Evolutionary conservation across 495 filamentous ascomycete genomes (phyloP), one percentile per base, ranked within the genome.

Genomic region (Aspergillus haitiensis): DNA sequence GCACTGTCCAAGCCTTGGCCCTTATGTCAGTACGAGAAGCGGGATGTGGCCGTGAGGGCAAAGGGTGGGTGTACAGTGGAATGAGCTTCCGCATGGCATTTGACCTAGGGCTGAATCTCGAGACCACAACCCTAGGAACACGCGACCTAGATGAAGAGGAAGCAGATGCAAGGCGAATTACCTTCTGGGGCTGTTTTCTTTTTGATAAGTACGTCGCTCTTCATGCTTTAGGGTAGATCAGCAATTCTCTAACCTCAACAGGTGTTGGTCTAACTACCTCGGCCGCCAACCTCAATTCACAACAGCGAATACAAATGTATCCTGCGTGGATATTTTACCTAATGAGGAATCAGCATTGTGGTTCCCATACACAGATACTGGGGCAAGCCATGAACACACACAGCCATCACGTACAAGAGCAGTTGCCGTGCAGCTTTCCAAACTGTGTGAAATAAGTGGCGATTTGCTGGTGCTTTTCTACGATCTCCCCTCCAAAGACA

Each of bases 61-160:
- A 92, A 69, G 94, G 94, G 10, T 98, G 94, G 94, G 91, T 97
- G 6, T 98, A 98, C 70, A 95, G 90, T 64, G 94, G 94, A 36
- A 97, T 98, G 87, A 93, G 90, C 68, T 98, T 98, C 67, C 87
- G 94, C n/a, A 97, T 98, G 94, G 93, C 92, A 0, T 89, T 88
- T 68, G 94, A 98, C 68, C 80, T 98, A 42, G 94, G 94, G 0
- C 76, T 98, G 56, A 96, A 97, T 66, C 82, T 97, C n/a, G 88
- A 97, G 71, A 82, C 87, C 2, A 82, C 83, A 2, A 84, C 81
- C 11, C 78, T 90, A 31, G 77, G 70, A 6, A 79, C 84, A 34
- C 81, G 81, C 39, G 82, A 78, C 36, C 81, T 93, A 21, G 86
- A 83, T 51, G 93, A 97, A 50, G 82, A 89, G 49, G 95, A 97